Conservation (phyloP, 768 basidiomycete species). For the Panaeolus papilionaceus region DNA sequence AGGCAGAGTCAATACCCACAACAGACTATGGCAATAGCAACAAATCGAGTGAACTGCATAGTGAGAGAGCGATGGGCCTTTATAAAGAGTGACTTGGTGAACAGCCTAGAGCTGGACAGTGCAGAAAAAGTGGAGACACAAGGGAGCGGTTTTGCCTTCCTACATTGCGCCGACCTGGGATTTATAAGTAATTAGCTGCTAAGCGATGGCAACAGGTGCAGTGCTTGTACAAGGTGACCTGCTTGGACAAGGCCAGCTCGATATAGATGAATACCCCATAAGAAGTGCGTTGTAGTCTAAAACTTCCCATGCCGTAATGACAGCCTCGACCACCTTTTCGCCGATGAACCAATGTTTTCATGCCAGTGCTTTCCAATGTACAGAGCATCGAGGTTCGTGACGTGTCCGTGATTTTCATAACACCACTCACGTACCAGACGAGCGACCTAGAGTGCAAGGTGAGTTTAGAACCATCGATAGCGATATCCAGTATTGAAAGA, state of each 20-base stretch:
- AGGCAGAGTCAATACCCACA: neutral
- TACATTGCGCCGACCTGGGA: neutral
- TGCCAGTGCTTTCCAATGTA: no score
- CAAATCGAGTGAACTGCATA: neutral
- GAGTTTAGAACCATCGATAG: no score
- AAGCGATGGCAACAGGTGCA: neutral
- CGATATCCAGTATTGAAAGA: no score
- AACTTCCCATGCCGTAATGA: neutral
- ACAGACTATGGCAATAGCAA: neutral
- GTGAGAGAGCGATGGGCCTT: neutral
- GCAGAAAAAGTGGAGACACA: neutral
- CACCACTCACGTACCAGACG: no score
- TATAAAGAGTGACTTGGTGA: neutral
- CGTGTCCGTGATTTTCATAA: no score
- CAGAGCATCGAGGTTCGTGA: no score
- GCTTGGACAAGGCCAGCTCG: neutral
- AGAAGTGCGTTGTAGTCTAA: neutral
- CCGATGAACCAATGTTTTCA: no score
- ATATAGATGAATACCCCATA: neutral
- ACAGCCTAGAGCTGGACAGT: no score
- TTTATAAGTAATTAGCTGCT: neutral
- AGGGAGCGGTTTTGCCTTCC: neutral
- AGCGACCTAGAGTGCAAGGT: no score
- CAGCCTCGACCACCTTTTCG: neutral
- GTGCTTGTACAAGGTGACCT: neutral